Conservation (phyloP, 75 land plant species). For the Cupressus sempervirens region DNA sequence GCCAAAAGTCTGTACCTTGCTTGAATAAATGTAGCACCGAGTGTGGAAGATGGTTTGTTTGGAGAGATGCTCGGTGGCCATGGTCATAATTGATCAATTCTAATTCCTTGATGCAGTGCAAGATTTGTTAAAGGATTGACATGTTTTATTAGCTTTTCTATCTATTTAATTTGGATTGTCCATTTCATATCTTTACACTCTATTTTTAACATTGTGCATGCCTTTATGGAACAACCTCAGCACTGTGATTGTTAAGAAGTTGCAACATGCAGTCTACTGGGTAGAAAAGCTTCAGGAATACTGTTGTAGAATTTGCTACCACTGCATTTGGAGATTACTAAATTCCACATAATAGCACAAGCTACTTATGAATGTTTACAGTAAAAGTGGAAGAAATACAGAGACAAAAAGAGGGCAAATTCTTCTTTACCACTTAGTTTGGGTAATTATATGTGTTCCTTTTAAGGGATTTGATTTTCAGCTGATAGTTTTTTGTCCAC, state of each 20-base stretch:
- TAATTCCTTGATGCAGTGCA: neutral
- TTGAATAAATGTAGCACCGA: no score
- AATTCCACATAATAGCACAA: neutral
- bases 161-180: neutral
- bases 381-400: neutral
- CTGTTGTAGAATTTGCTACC: neutral
- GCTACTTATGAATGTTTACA: neutral
- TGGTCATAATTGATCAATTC: slow-evolving; percentile 6
- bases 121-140: neutral
- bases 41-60: slow-evolving; percentile 14
- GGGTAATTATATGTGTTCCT: neutral
- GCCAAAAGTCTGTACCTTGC: neutral
- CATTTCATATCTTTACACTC: neutral
- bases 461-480: neutral
- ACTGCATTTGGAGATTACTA: neutral
- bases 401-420: neutral
- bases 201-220: neutral
- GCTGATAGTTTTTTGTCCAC: neutral
- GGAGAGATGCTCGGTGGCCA: slow-evolving; percentile 21
- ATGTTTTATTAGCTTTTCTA: neutral
- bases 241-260: neutral
- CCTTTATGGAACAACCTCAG: neutral
- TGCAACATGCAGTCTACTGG: neutral
- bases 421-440: neutral
- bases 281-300: neutral